These are phyloP conservation scores for Sclerotinia borealis DNA, from an alignment of 2,329 filamentous ascomycete genomes.

Conservation along the genomic window DNA sequence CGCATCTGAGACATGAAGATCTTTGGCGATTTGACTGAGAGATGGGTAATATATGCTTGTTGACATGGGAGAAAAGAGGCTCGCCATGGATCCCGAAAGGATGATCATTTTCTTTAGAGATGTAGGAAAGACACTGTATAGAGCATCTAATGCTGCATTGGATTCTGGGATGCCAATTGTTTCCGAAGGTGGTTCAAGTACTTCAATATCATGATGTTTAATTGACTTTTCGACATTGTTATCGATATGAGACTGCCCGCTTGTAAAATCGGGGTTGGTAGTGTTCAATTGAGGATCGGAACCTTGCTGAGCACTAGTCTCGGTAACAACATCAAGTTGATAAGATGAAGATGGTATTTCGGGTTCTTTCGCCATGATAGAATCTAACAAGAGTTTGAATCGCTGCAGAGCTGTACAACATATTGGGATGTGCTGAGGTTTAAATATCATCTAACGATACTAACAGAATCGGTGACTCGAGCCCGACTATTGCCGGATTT, in stretches of 20 bases:
- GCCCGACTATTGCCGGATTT: neutral
- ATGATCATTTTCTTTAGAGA: neutral
- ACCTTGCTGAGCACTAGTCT: neutral
- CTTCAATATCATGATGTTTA: neutral
- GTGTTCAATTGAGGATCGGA: neutral
- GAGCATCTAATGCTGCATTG: neutral
- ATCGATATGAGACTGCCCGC: neutral
- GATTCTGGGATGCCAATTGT: neutral
- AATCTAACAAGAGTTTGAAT: neutral
- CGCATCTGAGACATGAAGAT: constrained; percentile 38
- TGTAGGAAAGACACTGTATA: neutral
- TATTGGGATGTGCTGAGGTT: neutral
- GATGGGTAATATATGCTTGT: constrained; percentile 11
- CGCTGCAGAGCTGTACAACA: neutral
- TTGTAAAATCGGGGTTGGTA: neutral
- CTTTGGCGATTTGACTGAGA: constrained; percentile 35
- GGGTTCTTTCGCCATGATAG: neutral
- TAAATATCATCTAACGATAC: neutral
- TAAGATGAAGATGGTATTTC: neutral
- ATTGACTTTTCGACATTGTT: neutral
- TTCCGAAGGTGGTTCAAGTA: neutral
- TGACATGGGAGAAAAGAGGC: constrained; percentile 4
- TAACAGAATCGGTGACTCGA: neutral
- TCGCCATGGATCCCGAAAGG: neutral
- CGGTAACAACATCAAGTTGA: neutral